Evolutionary conservation across 371 early-diverging fungal species (phyloP), one percentile per base, ranked within the genome.

Genomic region (Nematocida ironsii): DNA sequence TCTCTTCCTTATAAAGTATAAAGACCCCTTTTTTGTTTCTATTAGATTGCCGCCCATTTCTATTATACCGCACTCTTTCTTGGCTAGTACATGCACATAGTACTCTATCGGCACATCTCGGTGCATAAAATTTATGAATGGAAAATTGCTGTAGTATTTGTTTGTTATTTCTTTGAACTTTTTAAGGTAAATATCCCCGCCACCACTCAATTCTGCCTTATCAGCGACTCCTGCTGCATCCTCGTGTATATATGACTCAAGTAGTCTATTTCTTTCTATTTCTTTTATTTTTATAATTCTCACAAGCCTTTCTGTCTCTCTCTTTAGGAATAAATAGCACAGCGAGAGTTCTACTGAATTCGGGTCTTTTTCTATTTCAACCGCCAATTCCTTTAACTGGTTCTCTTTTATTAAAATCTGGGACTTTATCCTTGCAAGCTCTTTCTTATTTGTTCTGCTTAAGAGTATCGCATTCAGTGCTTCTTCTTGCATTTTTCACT

Each of bases 1-100:
- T 48, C 71, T 67, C 27, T 78, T 78, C 48, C 80, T 57, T n/a
- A 68, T 54, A 48, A 39, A 78, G 62, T 78, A 78, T 16, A 78
- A 70, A 5, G 80, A 78, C 4, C 60, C 71, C 48, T 78, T 70
- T 40, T 69, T 56, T 39, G 80, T 57, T 57, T 78, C 80, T 40
- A 78, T 48, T 56, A 78, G 44, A n/a, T 25, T 56, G n/a, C 45
- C 55, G 1, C 71, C 80, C 70, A 78, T 78, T 44, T 68, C 61
- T 56, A 78, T 61, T 18, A 78, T 33, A 7, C 80, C 80, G 55
- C 80, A 78, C 6, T 70, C 60, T 42, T 78, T 69, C 20, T 55
- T 64, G 0, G 71, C 71, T 23, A 42, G 55, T 25, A 44, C 80
- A 42, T 78, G 80, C 11, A 70, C 40, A 58, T 68, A 78, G 57